Conservation (phyloP, 2,329 filamentous ascomycete genomes). For the Cladosporium colombiae region DNA sequence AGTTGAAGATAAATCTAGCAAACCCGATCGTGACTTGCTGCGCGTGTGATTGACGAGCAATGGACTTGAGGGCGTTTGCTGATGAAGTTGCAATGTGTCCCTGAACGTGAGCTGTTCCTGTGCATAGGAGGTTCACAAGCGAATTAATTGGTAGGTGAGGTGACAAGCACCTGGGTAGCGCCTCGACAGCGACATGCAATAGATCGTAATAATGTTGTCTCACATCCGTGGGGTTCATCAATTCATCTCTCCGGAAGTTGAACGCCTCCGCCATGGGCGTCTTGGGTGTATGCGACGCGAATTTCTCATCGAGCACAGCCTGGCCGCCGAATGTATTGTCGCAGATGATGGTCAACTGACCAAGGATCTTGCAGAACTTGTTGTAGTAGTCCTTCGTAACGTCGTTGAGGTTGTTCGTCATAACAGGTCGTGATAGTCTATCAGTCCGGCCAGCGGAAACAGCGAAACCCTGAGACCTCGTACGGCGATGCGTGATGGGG, state of each 20-base stretch:
- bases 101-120: constrained; percentile 93
- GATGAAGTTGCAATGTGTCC: constrained; percentile 89
- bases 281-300: constrained; percentile 81
- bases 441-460: constrained; percentile 57
- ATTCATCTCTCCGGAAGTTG: constrained; percentile 83
- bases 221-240: constrained; percentile 72
- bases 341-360: constrained; percentile 93
- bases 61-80: constrained; percentile 89
- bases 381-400: constrained; percentile 81
- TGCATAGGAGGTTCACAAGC: constrained; percentile 91
- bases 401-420: constrained; percentile 66
- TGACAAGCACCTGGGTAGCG: constrained; percentile 88
- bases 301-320: constrained; percentile 92
- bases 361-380: constrained; percentile 90
- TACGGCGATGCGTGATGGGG: constrained; percentile 38
- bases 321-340: constrained; percentile 97
- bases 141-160: constrained; percentile 90
- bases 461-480: constrained; percentile 39
- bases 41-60: constrained; percentile 87
- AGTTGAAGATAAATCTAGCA: constrained; percentile 96
- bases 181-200: constrained; percentile 91
- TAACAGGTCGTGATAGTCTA: constrained; percentile 64
- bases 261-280: constrained; percentile 95
- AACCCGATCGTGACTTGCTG: constrained; percentile 97
- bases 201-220: constrained; percentile 96